Percentiles rank a stretch among this genome's conserved stretches.
Conservation (phyloP, 768 basidiomycete genomes). For the Xanthoconium stramineum region DNA sequence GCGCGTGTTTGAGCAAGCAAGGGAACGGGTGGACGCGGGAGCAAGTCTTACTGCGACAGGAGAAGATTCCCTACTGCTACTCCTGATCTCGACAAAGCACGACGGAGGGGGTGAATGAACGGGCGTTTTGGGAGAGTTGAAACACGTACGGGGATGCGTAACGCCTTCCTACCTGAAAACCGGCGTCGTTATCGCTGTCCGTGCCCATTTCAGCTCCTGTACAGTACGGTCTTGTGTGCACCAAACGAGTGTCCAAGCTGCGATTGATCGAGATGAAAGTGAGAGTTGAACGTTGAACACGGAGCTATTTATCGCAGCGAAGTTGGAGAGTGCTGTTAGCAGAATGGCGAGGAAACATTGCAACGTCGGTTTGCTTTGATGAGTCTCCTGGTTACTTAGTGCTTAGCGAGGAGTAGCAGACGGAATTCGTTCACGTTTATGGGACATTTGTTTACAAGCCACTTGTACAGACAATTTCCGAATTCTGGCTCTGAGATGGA, state of each 20-base stretch:
- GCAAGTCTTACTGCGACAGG: slow-evolving; percentile 41
- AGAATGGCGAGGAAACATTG: slow-evolving; percentile 8
- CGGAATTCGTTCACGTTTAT: background rate
- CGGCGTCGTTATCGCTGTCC: slow-evolving; percentile 25
- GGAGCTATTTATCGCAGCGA: background rate
- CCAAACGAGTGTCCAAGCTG: too few relatives aligned
- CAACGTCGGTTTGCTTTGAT: background rate
- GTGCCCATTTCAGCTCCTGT: slow-evolving; percentile 5
- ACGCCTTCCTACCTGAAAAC: slow-evolving; percentile 30
- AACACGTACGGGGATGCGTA: slow-evolving; percentile 37
- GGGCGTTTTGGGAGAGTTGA: background rate
- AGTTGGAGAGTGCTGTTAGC: background rate
- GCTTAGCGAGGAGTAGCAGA: background rate
- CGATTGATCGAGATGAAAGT: background rate
- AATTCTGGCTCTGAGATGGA: slow-evolving; percentile 43
- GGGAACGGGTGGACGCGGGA: background rate
- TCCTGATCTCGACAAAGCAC: slow-evolving; percentile 35
- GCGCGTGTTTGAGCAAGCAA: background rate
- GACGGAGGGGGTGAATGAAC: background rate
- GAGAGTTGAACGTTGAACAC: background rate
- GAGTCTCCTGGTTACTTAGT: slow-evolving; percentile 5
- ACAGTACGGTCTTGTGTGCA: background rate
- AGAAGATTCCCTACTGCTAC: slow-evolving; percentile 59
- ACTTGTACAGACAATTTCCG: slow-evolving; percentile 48
- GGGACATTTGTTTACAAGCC: background rate